phyloP scores from a whole-genome alignment of 2,329 filamentous ascomycete species.

The Daldinia sp. region DNA sequence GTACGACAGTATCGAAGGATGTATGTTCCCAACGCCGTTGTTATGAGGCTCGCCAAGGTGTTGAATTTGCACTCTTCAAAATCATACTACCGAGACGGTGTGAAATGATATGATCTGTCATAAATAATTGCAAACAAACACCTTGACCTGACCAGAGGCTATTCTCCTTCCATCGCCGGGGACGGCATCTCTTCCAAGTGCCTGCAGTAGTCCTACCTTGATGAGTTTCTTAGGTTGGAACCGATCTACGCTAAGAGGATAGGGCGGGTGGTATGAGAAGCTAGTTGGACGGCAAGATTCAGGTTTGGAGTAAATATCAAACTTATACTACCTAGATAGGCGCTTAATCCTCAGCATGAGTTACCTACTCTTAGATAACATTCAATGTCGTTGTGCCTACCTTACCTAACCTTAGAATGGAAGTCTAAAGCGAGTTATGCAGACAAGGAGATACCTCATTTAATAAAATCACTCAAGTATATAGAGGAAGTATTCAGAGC shows the following conservation, averaged over 20 bases:
- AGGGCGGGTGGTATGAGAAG: constrained; percentile 7
- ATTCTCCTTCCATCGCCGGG: neutral
- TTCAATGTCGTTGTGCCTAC: neutral
- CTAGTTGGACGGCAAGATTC: constrained; percentile 2
- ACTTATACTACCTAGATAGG: neutral
- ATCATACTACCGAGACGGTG: neutral
- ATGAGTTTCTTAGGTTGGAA: constrained; percentile 6
- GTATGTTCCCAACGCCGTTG: constrained; percentile 13
- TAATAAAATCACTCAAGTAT: neutral
- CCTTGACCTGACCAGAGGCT: neutral
- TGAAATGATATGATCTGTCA: neutral
- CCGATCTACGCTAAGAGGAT: neutral
- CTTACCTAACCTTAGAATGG: neutral
- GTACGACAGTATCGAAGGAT: constrained; percentile 5
- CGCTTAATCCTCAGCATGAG: neutral
- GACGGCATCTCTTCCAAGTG: neutral
- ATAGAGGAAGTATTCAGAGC: neutral
- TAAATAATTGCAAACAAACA: neutral
- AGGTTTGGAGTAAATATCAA: neutral
- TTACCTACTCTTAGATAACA: constrained; percentile 29
- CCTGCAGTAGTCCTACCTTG: neutral
- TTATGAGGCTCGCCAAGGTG: neutral
- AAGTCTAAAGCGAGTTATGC: constrained; percentile 15
- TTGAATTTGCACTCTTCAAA: neutral
- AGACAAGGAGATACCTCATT: neutral